These are phyloP conservation scores for Citrullus amarus DNA, from an alignment of 306 rosid species.

Conservation along the genomic window DNA sequence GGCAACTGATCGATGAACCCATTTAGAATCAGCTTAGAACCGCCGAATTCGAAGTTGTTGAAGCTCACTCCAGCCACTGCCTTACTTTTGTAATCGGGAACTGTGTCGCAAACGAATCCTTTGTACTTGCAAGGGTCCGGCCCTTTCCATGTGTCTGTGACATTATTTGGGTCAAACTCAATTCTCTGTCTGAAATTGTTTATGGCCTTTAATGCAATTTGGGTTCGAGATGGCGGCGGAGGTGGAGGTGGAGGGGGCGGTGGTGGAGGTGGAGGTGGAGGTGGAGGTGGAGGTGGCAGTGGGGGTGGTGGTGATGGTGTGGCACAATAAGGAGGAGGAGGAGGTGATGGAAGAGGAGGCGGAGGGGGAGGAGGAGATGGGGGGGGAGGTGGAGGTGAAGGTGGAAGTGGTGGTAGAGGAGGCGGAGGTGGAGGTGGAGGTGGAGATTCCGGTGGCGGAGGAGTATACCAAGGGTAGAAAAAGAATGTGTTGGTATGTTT, in stretches of 20 bases:
- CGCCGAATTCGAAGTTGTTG: conserved; percentile 16
- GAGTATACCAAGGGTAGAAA: neutral
- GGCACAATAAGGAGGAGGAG: neutral
- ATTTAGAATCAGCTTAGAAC: neutral
- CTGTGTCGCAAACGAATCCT: conserved; percentile 12
- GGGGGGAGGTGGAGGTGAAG: conserved; percentile 15
- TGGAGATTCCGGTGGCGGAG: neutral
- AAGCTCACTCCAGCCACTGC: conserved; percentile 49
- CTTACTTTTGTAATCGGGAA: neutral
- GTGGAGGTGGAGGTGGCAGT: accelerated
- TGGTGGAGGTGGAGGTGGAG: accelerated
- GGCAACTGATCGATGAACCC: conserved; percentile 17
- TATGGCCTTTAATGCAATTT: conserved; percentile 10
- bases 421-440: neutral
- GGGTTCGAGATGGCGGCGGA: neutral
- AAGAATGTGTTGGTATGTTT: neutral
- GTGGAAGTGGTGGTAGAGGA: neutral
- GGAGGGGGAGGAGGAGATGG: conserved; percentile 16
- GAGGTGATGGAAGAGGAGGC: conserved; percentile 1
- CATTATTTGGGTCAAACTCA: neutral
- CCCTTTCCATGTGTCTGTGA: conserved; percentile 13
- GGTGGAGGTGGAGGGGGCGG: neutral
- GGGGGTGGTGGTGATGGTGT: conserved; percentile 1
- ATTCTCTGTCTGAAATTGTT: neutral
- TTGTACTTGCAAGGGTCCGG: neutral